Conservation (phyloP, 192 early-diverging fungal species). For the Kickxella alabastrina region DNA sequence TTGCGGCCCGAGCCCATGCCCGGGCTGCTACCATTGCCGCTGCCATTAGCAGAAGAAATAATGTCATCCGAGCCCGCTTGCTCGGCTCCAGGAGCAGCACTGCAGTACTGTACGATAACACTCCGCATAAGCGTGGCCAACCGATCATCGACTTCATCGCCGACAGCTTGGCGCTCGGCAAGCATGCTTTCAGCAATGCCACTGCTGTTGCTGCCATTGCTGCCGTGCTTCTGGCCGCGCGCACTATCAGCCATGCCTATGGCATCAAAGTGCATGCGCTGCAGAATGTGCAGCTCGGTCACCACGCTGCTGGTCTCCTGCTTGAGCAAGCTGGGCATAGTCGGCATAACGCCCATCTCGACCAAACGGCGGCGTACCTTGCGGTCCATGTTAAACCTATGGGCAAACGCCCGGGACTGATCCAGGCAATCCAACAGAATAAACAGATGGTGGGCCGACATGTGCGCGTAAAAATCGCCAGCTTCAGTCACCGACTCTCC, state of each 20-base stretch:
- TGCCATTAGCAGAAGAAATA: neutral
- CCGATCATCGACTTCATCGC: constrained; percentile 61
- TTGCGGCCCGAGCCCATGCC: neutral
- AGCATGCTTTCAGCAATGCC: constrained; percentile 2
- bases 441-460: constrained; percentile 63
- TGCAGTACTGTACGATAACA: constrained; percentile 29
- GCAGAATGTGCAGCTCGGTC: constrained; percentile 66
- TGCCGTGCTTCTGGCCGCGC: neutral
- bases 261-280: constrained; percentile 65
- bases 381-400: constrained; percentile 72
- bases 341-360: constrained; percentile 81
- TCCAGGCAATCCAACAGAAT: constrained; percentile 76
- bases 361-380: constrained; percentile 76
- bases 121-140: constrained; percentile 52
- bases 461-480: constrained; percentile 25
- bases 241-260: neutral
- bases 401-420: constrained; percentile 73
- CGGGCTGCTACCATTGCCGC: no score
- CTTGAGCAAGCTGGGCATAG: constrained; percentile 85
- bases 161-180: constrained; percentile 49
- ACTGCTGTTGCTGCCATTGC: neutral
- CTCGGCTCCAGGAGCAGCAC: neutral
- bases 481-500: constrained; percentile 50
- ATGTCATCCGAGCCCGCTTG: neutral
- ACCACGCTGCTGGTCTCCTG: constrained; percentile 78